These are phyloP conservation scores for Ambrosiella xylebori DNA, from an alignment of 2,329 filamentous ascomycete species.

Conservation along the genomic window DNA sequence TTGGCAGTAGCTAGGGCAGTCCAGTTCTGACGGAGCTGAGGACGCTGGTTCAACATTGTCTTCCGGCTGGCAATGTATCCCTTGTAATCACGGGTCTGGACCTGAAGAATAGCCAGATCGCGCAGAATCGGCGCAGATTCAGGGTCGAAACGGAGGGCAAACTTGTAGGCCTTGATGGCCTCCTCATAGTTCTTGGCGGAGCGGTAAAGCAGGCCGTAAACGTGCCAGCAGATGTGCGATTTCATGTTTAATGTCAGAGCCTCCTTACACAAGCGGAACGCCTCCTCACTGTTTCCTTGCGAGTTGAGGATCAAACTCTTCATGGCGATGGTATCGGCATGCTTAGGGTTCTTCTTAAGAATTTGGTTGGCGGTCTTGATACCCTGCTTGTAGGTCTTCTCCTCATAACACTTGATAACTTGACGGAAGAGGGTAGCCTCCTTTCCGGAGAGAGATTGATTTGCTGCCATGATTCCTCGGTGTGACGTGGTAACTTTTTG, in stretches of 20 bases:
- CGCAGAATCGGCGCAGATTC: constrained; percentile 86
- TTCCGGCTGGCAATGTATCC: constrained; percentile 83
- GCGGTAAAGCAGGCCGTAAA: constrained; percentile 87
- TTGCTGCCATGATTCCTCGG: constrained; percentile 38
- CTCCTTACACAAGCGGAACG: constrained; percentile 80
- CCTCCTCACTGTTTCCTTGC: constrained; percentile 82
- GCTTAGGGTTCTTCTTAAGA: constrained; percentile 80
- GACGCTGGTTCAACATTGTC: constrained; percentile 71
- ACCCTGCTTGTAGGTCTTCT: constrained; percentile 92
- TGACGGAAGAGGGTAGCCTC: constrained; percentile 88
- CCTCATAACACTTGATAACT: constrained; percentile 90
- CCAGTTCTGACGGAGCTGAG: constrained; percentile 81
- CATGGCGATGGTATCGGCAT: constrained; percentile 98
- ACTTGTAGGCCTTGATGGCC: constrained; percentile 97
- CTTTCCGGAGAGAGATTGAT: constrained; percentile 48
- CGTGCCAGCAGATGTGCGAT: constrained; percentile 98
- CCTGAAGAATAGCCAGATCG: constrained; percentile 79
- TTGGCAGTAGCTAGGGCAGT: constrained; percentile 90
- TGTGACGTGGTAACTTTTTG: background rate
- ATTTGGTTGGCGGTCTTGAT: constrained; percentile 94
- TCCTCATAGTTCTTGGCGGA: constrained; percentile 96
- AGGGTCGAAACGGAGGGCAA: constrained; percentile 83
- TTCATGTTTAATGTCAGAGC: constrained; percentile 95
- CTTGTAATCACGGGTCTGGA: constrained; percentile 90
- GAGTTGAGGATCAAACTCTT: constrained; percentile 93